These are phyloP conservation scores for Blastobotrys attinorum DNA, from an alignment of 805 yeast genomes.

Conservation along the genomic window DNA sequence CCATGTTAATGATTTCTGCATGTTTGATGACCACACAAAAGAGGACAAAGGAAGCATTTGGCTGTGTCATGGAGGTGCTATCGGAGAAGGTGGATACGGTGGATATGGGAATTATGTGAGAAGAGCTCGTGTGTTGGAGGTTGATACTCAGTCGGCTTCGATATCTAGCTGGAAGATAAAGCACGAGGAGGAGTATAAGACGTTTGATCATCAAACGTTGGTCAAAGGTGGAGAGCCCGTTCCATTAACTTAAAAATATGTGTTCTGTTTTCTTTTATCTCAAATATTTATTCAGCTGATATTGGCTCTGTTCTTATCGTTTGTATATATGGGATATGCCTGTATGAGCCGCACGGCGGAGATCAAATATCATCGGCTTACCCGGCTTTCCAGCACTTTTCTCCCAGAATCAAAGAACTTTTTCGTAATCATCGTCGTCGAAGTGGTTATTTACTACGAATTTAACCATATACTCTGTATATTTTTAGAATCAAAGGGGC, in stretches of 20 bases:
- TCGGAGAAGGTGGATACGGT: conserved; percentile 94
- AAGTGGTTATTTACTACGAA: no score
- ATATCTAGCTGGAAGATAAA: conserved; percentile 68
- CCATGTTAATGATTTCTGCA: conserved; percentile 89
- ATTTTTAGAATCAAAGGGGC: no score
- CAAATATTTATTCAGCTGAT: no score
- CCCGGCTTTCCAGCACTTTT: no score
- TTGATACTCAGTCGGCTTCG: conserved; percentile 37
- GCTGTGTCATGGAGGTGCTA: conserved; percentile 92
- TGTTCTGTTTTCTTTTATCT: not conserved
- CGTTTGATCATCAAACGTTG: conserved; percentile 44
- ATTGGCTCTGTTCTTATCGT: no score
- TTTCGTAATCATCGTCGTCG: no score
- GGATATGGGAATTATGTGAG: conserved; percentile 88
- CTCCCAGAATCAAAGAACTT: no score
- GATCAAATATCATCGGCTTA: no score
- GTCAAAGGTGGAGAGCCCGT: conserved; percentile 37
- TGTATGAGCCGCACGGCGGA: no score
- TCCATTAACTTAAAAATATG: not conserved
- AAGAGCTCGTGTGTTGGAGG: conserved; percentile 62
- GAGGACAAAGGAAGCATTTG: conserved; percentile 38
- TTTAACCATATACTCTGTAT: no score
- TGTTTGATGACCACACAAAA: conserved; percentile 38
- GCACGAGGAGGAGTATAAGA: conserved; percentile 43
- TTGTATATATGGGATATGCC: no score